Evolutionary conservation across 1,284 basidiomycete genomes (phyloP), one percentile per base, ranked within the genome.

Genomic region (Sporisorium sorghi): DNA sequence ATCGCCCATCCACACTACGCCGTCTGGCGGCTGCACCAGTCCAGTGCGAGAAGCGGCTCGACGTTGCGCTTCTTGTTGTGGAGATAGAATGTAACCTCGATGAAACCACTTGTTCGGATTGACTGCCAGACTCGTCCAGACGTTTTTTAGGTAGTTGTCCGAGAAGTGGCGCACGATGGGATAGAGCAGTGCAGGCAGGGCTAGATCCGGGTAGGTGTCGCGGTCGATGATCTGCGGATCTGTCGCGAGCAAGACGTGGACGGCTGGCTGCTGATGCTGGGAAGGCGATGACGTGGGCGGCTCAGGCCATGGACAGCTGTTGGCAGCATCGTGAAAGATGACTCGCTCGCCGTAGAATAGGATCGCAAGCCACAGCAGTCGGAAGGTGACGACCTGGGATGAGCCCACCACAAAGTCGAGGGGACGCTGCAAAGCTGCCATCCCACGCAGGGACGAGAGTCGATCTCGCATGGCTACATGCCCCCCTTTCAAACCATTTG

Each of bases 1-100:
- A 28, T 78, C 77, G 19, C 77, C 77, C 69, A 78, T 61, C 72
- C 72, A 77, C 21, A 79, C 49, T 17, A 77, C 65, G 15, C 58
- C 72, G 37, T 77, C 72, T 12, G 73, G 70, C 17, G 72, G 61
- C 33, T 46, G 52, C 35, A 56, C 65, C 8, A 69, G 49, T 15
- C 42, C 47, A 11, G 52, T 12, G 9, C 35, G 47, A 7, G 50
- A 43, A 7, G 11, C 7, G 26, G 24, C 7, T 3, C 43, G 46
- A 0, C 60, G 49, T 46, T 32, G 42, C 19, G 60, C 37, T 44
- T 58, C 24, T 17, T 46, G 44, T 17, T 52, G 15, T 8, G 58
- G 53, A 19, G 68, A 26, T 3, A 50, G 37, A 44, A 73, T 54
- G 35, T 54, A 33, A 8, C 60, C 64, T 40, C 57, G 46, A 21